Evolutionary conservation across 352 stramenopile genomes (phyloP), one percentile per base, ranked within the genome.

Genomic region (Phytopythium sindhum): DNA sequence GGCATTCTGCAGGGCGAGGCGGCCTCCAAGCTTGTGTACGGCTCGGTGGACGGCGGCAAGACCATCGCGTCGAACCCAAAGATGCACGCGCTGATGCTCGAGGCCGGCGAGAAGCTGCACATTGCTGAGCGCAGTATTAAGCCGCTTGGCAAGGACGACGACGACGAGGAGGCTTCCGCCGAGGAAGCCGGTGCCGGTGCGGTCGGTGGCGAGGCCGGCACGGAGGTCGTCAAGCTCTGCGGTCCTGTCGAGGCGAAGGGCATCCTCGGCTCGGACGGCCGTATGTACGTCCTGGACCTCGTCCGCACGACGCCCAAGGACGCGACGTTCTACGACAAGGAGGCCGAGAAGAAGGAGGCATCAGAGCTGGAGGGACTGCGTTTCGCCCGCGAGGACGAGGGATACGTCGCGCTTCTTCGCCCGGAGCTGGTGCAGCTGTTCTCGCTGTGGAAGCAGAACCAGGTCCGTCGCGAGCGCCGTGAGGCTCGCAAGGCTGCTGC

Each of bases 1-100:
- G 96, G 96, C 58, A 98, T 98, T 62, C 72, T 99, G 9, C 92
- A 97, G 68, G 93, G 95, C 52, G 96, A 99, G 44, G 96, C 97
- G 24, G 87, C 89, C 0, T 97, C 97, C 45, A 97, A 97, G 64
- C 79, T 98, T 29, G 73, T 98, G 7, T 98, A 98, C 69, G 96
- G 96, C 26, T 97, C 96, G 8, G 93, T 98, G 12, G 94, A 98
- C 61, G 78, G 92, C 24, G 87, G 92, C 44, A 91, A 89, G 60
- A 95, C 87, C 0, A 92, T 97, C 64, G 88, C 88, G 28, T 78
- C 84, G n/a, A 93, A 98, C 61, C 75, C 84, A n/a, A 89, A 91
- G 48, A 98, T 98, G 87, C 95, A 98, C 63, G 65, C 82, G 33
- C 78, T 98, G 12, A 93, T 98, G 73, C 61, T 85, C 4, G 65